These are phyloP conservation scores for Pezicula rhizophila DNA, from an alignment of 2,329 filamentous ascomycete genomes.

Conservation along the genomic window DNA sequence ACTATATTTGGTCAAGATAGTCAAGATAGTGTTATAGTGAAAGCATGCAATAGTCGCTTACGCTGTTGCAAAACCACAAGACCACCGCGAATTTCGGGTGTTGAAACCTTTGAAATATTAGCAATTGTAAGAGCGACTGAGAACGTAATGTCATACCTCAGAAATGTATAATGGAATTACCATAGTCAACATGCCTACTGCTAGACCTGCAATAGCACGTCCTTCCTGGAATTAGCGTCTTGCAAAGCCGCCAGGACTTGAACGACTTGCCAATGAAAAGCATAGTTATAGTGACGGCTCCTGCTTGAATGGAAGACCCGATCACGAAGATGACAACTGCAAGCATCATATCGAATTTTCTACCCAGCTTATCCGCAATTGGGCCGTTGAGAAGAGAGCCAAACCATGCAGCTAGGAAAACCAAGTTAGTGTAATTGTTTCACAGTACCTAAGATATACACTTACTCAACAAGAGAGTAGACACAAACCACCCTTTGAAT, in stretches of 20 bases:
- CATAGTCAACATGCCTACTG: slow-evolving; percentile 41
- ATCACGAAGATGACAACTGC: slow-evolving; percentile 25
- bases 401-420: slow-evolving; percentile 36
- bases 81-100: slow-evolving; percentile 22
- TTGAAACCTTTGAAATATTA: slow-evolving; percentile 10
- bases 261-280: slow-evolving; percentile 32
- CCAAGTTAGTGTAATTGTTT: not conserved
- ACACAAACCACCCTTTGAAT: slow-evolving; percentile 48
- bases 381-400: slow-evolving; percentile 39
- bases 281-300: slow-evolving; percentile 30
- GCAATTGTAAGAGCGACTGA: not conserved
- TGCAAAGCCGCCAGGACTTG: not conserved
- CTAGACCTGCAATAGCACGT: slow-evolving; percentile 42
- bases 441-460: not conserved
- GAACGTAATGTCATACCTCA: slow-evolving; percentile 5
- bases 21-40: not conserved
- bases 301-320: slow-evolving; percentile 28
- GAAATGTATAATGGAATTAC: slow-evolving; percentile 40
- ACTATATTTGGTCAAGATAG: not conserved
- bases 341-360: slow-evolving; percentile 25
- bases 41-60: slow-evolving; percentile 6
- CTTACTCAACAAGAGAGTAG: slow-evolving; percentile 38
- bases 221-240: slow-evolving; percentile 11
- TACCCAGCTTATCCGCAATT: slow-evolving; percentile 26
- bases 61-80: slow-evolving; percentile 24